Evolutionary conservation across 2,329 filamentous ascomycete species (phyloP).

Genomic region (Capronia coronata): DNA sequence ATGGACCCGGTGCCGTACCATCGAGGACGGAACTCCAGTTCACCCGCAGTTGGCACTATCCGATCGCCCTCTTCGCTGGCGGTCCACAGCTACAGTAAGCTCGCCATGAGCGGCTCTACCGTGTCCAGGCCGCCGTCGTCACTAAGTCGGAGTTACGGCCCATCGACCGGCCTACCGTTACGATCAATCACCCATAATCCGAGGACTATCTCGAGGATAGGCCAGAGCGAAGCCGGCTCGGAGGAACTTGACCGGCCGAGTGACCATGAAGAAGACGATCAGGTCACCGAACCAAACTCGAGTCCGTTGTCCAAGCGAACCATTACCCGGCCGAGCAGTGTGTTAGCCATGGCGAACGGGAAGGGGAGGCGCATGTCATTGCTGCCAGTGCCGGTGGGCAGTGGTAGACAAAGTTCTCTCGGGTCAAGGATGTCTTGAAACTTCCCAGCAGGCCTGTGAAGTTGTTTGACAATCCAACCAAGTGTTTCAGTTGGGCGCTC

Average conservation of each 20-base stretch:
- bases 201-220: conserved; percentile 3
- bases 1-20: conserved; percentile 28
- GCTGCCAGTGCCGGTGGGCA: conserved; percentile 23
- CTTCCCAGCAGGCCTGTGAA: conserved; percentile 19
- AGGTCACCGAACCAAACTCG: conserved; percentile 23
- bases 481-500: neutral
- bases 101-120: conserved; percentile 14
- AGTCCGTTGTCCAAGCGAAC: conserved; percentile 27
- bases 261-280: conserved; percentile 25
- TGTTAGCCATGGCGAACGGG: conserved; percentile 22
- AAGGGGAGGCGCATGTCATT: conserved; percentile 28
- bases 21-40: conserved; percentile 18
- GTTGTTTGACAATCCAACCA: too few relatives aligned
- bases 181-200: conserved; percentile 14
- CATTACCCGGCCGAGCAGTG: conserved; percentile 27
- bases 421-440: conserved; percentile 17
- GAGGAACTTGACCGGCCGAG: conserved; percentile 19
- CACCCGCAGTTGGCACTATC: conserved; percentile 23
- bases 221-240: conserved; percentile 1
- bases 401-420: conserved; percentile 23
- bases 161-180: conserved; percentile 13
- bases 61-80: conserved; percentile 27
- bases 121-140: conserved; percentile 22
- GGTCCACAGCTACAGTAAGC: conserved; percentile 19
- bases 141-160: conserved; percentile 19